A percentile compares a stretch with the other conserved stretches of the same genome.
Evolutionary conservation across 2,329 filamentous ascomycete species (phyloP).

Genomic region (Sclerotinia nivalis): DNA sequence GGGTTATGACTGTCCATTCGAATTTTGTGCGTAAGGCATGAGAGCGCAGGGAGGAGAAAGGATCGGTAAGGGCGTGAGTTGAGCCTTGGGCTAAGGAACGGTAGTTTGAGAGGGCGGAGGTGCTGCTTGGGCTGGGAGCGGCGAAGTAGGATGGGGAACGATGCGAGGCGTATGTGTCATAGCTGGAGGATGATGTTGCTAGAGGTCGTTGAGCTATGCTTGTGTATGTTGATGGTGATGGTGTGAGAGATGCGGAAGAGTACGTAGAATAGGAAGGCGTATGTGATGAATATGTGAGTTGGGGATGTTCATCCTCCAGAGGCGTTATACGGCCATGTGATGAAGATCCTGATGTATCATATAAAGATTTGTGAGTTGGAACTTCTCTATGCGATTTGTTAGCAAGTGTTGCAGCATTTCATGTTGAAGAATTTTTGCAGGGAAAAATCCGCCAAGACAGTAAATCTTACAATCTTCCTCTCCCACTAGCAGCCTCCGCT

Average conservation of each 20-base stretch:
- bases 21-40: constrained; percentile 35
- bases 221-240: constrained; percentile 14
- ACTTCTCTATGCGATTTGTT: constrained; percentile 5
- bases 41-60: constrained; percentile 34
- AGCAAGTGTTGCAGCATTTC: constrained; percentile 1
- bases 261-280: constrained; percentile 4
- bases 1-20: constrained; percentile 38
- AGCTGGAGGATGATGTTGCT: constrained; percentile 16
- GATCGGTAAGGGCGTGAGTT: constrained; percentile 26
- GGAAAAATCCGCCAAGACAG: background rate
- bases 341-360: constrained; percentile 5
- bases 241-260: background rate
- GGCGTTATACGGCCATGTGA: background rate
- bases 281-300: constrained; percentile 12
- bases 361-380: constrained; percentile 1
- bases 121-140: constrained; percentile 21
- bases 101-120: constrained; percentile 10
- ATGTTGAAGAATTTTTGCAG: background rate
- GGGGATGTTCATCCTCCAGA: constrained; percentile 6
- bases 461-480: constrained; percentile 36
- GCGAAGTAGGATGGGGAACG: constrained; percentile 32
- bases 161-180: constrained; percentile 25
- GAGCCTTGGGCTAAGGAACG: background rate
- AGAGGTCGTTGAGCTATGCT: constrained; percentile 27
- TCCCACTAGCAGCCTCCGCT: constrained; percentile 37